Evolutionary conservation across 2,329 filamentous ascomycete genomes (phyloP), one percentile per base, ranked within the genome.

Genomic region (Stenocarpella maydis): DNA sequence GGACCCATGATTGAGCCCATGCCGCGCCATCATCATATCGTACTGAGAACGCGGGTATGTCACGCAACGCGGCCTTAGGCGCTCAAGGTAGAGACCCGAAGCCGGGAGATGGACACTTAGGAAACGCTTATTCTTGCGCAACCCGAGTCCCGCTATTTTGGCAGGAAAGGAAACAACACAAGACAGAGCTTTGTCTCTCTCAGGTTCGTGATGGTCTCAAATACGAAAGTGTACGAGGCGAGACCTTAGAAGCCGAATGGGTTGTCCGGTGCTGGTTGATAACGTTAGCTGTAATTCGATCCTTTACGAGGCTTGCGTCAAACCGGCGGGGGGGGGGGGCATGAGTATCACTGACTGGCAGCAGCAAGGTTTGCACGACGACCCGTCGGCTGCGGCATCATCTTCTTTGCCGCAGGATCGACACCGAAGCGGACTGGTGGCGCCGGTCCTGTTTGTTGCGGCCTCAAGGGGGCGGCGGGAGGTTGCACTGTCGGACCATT

Each of bases 341-440:
- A 24, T 4, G 41, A 21, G 7, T n/a, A 58, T 39, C 69, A 95
- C 95, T 92, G 91, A 98, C 95, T 99, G 77, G 96, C 96, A 89
- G 97, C 93, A 65, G 92, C 87, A 74, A 99, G 86, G 79, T 98
- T 98, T 68, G 96, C 96, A 83, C 92, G 90, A 75, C 92, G 86
- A 73, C 96, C 96, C 8, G 96, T 99, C 34, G 94, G 87, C 82
- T 98, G 96, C 37, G 95, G 90, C 71, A 88, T 86, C 75, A 98
- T 82, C 80, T 92, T 96, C 81, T 94, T 94, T 37, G 89, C 83
- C 60, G 90, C 88, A 34, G 85, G 83, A 69, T 88, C 86, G 43
- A 97, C 90, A 47, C 96, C 96, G 78, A 99, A 99, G 70, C 94
- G 89, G 21, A 99, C 91, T 28, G 94, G 90, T 54, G 96, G 96